A percentile compares a stretch with the other conserved stretches of the same genome.
Conservation (phyloP, 768 basidiomycete species). For the Pulveroboletus sp. region DNA sequence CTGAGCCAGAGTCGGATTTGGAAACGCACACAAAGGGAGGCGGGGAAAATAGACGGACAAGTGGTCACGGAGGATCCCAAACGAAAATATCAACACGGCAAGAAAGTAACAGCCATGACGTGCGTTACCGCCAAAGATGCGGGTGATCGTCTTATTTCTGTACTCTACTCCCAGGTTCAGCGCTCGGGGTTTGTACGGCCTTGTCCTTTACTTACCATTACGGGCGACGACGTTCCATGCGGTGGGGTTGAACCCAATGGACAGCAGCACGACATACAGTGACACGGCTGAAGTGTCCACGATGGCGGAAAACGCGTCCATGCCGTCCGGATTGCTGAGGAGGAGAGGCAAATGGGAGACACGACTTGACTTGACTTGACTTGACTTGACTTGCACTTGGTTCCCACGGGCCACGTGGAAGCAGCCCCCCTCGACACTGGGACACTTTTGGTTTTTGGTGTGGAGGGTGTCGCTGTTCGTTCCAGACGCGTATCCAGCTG, state of each 20-base stretch:
- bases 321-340: background rate
- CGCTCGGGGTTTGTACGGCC: background rate
- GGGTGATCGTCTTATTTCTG: conserved; percentile 83
- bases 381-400: background rate
- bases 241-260: conserved; percentile 86
- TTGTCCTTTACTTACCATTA: conserved; percentile 60
- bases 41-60: conserved; percentile 49
- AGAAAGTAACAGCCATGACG: conserved; percentile 83
- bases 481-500: no score
- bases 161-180: conserved; percentile 46
- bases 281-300: conserved; percentile 65
- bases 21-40: no score
- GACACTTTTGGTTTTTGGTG: no score
- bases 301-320: conserved; percentile 28
- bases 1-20: conserved; percentile 33
- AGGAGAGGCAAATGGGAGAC: background rate
- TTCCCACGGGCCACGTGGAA: conserved; percentile 4
- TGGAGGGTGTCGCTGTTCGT: no score
- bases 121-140: conserved; percentile 70
- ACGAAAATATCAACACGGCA: conserved; percentile 75
- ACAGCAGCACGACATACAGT: conserved; percentile 56
- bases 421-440: no score
- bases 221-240: conserved; percentile 96
- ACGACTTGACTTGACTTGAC: background rate
- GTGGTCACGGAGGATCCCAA: conserved; percentile 81